Evolutionary conservation across 2,329 filamentous ascomycete species (phyloP), one percentile per base, ranked within the genome.

Genomic region (Nemania sp.): DNA sequence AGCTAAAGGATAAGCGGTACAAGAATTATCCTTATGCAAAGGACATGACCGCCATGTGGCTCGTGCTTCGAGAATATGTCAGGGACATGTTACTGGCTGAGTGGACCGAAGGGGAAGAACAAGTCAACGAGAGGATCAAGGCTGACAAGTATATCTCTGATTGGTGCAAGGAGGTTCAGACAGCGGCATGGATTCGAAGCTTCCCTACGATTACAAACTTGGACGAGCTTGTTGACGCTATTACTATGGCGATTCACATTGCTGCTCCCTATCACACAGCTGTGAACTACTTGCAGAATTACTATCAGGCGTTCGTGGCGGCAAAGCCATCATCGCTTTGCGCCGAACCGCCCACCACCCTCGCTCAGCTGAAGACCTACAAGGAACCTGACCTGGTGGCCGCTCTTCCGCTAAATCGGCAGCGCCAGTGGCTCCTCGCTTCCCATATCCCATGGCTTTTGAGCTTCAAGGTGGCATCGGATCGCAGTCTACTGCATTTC

Each of bases 221-320:
- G 6, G 47, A 34, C 19, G 26, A 51, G 37, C 48, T 51, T 5
- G 17, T 51, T 9, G 48, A 51, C 40, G 48, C 39, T 15, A 6
- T 51, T 7, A 51, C 48, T 14, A 80, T 80, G 77, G 77, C 75
- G 65, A 79, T 80, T 54, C 77, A 80, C 64, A 75, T 78, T 42
- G 78, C 78, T 5, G 70, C 75, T 2, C 76, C 78, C 0, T 75
- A 76, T 56, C 77, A 80, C 64, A 79, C 71, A 3, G 73, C 77
- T 5, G 72, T 80, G 57, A 80, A 80, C 64, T 80, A 80, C 60
- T 68, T 80, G 0, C 78, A 80, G 56, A 72, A 75, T 56, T 80
- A 77, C 64, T 80, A 80, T 66, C 72, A 77, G 55, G 64, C 70
- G 15, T 80, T 79, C 58, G 76, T 80, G 5, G 59, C 72, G 37